Percentiles rank a stretch among this genome's conserved stretches.
Conservation (phyloP, 768 basidiomycete genomes). For the Hypholoma fasciculare region DNA sequence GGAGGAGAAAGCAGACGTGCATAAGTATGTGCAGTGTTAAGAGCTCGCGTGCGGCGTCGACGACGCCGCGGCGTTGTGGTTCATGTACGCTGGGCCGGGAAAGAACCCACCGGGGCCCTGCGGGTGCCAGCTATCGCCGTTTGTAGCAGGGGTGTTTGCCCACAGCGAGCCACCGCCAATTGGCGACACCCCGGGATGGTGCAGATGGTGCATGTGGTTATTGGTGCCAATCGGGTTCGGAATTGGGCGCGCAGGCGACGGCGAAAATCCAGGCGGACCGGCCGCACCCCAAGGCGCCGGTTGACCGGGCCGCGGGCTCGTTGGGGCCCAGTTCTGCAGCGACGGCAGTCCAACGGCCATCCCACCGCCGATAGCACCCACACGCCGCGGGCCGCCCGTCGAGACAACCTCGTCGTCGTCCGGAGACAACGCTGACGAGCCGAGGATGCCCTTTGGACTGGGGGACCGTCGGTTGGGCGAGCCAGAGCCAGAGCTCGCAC, state of each 20-base stretch:
- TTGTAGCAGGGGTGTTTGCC: constrained; percentile 32
- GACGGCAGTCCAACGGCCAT: constrained; percentile 21
- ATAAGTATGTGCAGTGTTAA: constrained; percentile 8
- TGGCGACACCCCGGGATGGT: constrained; percentile 19
- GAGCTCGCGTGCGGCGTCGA: constrained; percentile 39
- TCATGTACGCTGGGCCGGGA: constrained; percentile 41
- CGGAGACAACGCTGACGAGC: constrained; percentile 75
- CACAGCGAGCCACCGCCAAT: constrained; percentile 36
- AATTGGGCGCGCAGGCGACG: constrained; percentile 18
- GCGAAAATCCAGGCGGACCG: constrained; percentile 34
- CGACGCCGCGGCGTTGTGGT: constrained; percentile 51
- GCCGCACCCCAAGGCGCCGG: constrained; percentile 49
- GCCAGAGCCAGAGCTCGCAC: constrained; percentile 63
- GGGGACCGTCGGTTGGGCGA: constrained; percentile 52
- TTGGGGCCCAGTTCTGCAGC: constrained; percentile 50
- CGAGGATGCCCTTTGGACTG: constrained; percentile 66
- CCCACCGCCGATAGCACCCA: constrained; percentile 28
- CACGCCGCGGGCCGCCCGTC: constrained; percentile 43
- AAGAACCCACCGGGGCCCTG: constrained; percentile 40
- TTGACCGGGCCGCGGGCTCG: constrained; percentile 45
- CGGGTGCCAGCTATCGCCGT: constrained; percentile 51
- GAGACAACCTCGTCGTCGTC: constrained; percentile 80
- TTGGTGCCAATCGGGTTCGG: constrained; percentile 17
- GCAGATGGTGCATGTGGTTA: constrained; percentile 15
- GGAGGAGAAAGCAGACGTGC: neutral